Percentiles rank a stretch among this genome's conserved stretches.
phyloP scores from a whole-genome alignment of 805 yeast species.

The Cyberlindnera americana region DNA sequence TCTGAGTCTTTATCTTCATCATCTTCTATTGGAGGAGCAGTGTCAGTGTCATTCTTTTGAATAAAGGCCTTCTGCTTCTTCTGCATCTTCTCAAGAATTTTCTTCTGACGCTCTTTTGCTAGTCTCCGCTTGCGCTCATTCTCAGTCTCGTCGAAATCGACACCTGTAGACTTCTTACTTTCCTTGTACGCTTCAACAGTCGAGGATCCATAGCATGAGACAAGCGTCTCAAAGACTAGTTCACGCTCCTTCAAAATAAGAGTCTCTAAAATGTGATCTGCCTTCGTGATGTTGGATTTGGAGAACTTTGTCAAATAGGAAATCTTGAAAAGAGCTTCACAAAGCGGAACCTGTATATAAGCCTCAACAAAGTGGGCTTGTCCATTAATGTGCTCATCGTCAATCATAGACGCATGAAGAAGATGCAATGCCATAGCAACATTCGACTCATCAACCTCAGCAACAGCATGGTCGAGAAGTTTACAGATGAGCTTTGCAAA shows the following conservation, averaged over 20 bases:
- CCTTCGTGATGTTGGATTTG: slow-evolving; percentile 46
- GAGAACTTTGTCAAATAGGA: slow-evolving; percentile 47
- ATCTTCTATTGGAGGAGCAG: slow-evolving; percentile 28
- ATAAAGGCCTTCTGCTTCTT: slow-evolving; percentile 76
- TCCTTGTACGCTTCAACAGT: slow-evolving; percentile 48
- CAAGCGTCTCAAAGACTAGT: slow-evolving; percentile 46
- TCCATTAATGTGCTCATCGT: slow-evolving; percentile 44
- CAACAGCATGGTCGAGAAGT: slow-evolving; percentile 50
- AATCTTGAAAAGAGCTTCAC: slow-evolving; percentile 51
- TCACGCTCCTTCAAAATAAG: slow-evolving; percentile 46
- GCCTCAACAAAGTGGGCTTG: slow-evolving; percentile 37
- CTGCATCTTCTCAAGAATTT: slow-evolving; percentile 57
- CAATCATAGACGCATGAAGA: slow-evolving; percentile 58
- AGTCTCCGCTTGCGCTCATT: slow-evolving; percentile 50
- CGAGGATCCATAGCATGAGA: slow-evolving; percentile 54
- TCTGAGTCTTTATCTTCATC: slow-evolving; percentile 24
- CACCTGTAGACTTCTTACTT: slow-evolving; percentile 39
- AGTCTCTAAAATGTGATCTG: slow-evolving; percentile 50
- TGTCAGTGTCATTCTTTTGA: slow-evolving; percentile 43
- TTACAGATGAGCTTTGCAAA: slow-evolving; percentile 59
- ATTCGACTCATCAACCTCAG: slow-evolving; percentile 48
- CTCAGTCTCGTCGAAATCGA: slow-evolving; percentile 46
- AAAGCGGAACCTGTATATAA: slow-evolving; percentile 35
- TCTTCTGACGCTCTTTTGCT: slow-evolving; percentile 62
- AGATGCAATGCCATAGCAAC: slow-evolving; percentile 63